Percentiles rank a stretch among this genome's conserved stretches.
Evolutionary conservation across 495 filamentous ascomycete genomes (phyloP).

Genomic region (Penicillium cosmopolitanum): DNA sequence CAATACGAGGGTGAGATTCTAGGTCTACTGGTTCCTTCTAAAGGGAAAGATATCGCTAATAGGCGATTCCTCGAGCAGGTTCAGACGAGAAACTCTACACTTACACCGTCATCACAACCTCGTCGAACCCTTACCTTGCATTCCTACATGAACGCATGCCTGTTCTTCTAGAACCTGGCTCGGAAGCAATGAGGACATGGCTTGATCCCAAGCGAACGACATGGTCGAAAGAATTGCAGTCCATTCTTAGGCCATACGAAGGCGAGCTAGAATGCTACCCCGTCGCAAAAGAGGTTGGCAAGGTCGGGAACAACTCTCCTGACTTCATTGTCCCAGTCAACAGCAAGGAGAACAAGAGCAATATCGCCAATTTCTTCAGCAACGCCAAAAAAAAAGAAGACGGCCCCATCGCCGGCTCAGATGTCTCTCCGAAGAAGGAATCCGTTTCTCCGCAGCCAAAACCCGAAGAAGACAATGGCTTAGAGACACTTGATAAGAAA

Average conservation of each 20-base stretch:
- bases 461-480: conserved; percentile 36
- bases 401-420: conserved; percentile 5
- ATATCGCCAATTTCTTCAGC: conserved; percentile 91
- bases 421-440: conserved; percentile 16
- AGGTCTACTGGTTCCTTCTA: too few species aligned
- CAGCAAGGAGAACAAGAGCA: conserved; percentile 83
- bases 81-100: conserved; percentile 73
- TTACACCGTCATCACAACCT: conserved; percentile 91
- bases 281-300: conserved; percentile 87
- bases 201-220: conserved; percentile 69
- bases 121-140: conserved; percentile 73
- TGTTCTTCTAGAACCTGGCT: conserved; percentile 80
- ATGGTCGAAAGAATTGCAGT: conserved; percentile 81
- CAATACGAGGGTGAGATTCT: conserved; percentile 66
- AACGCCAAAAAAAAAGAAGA: conserved; percentile 51
- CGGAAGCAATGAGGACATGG: conserved; percentile 74
- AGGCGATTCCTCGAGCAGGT: conserved; percentile 25
- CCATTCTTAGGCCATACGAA: conserved; percentile 71
- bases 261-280: conserved; percentile 84
- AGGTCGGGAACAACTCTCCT: conserved; percentile 90
- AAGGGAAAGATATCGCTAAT: conserved; percentile 7
- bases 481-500: conserved; percentile 53
- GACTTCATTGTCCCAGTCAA: conserved; percentile 80
- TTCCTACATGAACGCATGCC: conserved; percentile 97
- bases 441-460: conserved; percentile 14